phyloP scores from a whole-genome alignment of 257 asterid species.

The Perilla frutescens region DNA sequence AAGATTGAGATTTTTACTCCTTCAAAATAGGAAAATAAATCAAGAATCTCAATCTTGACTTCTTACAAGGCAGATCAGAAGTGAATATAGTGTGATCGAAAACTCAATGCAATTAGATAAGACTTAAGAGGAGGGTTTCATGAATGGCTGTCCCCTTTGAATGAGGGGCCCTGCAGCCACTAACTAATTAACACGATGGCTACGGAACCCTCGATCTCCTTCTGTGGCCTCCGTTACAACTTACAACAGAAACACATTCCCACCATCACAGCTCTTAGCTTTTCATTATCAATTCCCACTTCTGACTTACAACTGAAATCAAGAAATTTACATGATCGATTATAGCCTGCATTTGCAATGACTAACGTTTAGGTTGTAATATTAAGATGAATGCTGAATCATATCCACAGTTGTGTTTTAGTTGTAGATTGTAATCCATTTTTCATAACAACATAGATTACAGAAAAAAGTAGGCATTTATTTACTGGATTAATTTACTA shows the following conservation, averaged over 20 bases:
- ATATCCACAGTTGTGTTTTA: not conserved
- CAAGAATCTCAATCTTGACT: not conserved
- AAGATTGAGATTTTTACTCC: too few relatives aligned
- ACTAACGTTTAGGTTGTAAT: too few relatives aligned
- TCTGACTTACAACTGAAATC: not conserved
- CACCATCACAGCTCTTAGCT: too few relatives aligned
- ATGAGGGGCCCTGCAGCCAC: constrained; percentile 39
- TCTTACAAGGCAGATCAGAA: too few relatives aligned
- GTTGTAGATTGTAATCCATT: not conserved
- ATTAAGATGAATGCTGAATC: too few relatives aligned
- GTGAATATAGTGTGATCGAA: too few relatives aligned
- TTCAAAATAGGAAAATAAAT: not conserved
- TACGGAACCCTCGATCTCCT: too few relatives aligned
- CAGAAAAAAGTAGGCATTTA: constrained; percentile 6
- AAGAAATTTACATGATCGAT: constrained; percentile 1
- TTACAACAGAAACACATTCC: too few relatives aligned
- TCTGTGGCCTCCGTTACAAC: too few relatives aligned
- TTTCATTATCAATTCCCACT: not conserved
- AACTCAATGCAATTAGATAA: constrained; percentile 16
- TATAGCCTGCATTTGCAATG: constrained; percentile 1
- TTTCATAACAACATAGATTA: not conserved
- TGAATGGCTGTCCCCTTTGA: constrained; percentile 32
- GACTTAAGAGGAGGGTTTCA: constrained; percentile 32
- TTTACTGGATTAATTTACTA: not conserved
- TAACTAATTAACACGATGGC: constrained; percentile 18